These are phyloP conservation scores for Scenedesmus sp. DNA, from an alignment of 163 green algal genomes.

Conservation along the genomic window DNA sequence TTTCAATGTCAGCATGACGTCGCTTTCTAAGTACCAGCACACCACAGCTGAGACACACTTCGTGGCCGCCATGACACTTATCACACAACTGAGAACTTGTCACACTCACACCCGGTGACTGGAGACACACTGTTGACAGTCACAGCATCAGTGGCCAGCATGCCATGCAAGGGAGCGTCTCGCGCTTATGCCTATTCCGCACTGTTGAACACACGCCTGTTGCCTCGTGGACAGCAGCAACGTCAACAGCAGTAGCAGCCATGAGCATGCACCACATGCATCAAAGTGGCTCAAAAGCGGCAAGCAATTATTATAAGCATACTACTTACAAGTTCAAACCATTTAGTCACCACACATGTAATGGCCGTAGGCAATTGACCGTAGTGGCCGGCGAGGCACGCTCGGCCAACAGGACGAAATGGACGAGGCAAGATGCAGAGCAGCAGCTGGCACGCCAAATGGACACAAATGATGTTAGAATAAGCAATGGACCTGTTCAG, in stretches of 20 bases:
- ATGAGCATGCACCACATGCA: neutral
- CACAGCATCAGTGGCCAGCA: no score
- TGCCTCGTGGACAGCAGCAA: neutral
- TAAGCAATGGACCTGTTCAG: neutral
- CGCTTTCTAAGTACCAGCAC: no score
- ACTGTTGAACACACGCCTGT: neutral
- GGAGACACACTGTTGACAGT: no score
- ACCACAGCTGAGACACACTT: no score
- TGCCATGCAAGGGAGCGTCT: no score
- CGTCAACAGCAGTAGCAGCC: neutral
- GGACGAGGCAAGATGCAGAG: constrained; percentile 15
- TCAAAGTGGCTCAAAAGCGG: neutral
- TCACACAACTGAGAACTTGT: no score
- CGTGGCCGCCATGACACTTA: no score
- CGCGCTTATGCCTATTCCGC: no score
- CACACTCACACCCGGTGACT: no score
- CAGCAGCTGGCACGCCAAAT: neutral
- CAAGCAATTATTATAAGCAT: neutral
- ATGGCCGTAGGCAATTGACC: neutral
- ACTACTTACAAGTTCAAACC: neutral
- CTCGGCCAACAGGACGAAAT: constrained; percentile 53
- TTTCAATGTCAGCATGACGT: no score
- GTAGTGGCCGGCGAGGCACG: constrained; percentile 42
- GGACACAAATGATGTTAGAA: no score
- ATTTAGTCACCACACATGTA: neutral